Percentiles rank a stretch among this genome's conserved stretches.
These are phyloP conservation scores for Mycocentrospora acerina DNA, from an alignment of 2,329 filamentous ascomycete species.

Conservation along the genomic window DNA sequence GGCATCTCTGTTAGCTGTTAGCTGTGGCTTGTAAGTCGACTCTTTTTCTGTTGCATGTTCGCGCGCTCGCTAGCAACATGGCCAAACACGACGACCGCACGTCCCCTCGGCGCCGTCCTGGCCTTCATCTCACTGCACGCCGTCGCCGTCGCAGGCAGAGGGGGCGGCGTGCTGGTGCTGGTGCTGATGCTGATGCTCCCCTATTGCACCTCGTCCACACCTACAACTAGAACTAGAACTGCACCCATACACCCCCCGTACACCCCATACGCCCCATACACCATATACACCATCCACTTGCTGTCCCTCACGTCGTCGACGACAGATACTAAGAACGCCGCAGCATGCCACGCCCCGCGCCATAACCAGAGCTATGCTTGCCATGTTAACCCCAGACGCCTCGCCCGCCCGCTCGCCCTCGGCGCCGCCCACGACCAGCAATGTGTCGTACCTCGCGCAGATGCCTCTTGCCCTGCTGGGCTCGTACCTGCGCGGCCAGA, in stretches of 20 bases:
- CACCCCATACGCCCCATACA: too few species aligned
- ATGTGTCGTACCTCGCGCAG: constrained; percentile 32
- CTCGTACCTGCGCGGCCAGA: constrained; percentile 30
- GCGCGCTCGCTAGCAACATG: too few species aligned
- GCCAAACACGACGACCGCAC: constrained; percentile 12
- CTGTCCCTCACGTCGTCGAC: constrained; percentile 1
- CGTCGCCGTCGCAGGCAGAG: constrained; percentile 3
- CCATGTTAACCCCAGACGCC: constrained; percentile 42
- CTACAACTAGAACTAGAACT: too few species aligned
- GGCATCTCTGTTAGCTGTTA: too few species aligned
- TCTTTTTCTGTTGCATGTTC: constrained; percentile 4
- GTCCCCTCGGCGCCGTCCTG: constrained; percentile 3
- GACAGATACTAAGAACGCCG: constrained; percentile 12
- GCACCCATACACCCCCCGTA: too few species aligned
- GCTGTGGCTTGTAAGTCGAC: constrained; percentile 37
- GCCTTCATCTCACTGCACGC: background rate
- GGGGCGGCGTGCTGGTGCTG: constrained; percentile 13
- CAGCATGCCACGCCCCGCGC: constrained; percentile 20
- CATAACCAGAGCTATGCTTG: constrained; percentile 33
- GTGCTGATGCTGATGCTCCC: constrained; percentile 11
- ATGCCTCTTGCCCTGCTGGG: constrained; percentile 39
- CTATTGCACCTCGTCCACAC: too few species aligned
- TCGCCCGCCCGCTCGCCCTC: constrained; percentile 23
- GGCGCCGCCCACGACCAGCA: constrained; percentile 15
- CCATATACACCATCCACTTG: too few species aligned